Percentiles rank a stretch among this genome's conserved stretches.
Conservation (phyloP, 176 grass and related monocot genomes). For the Stipa capillata region DNA sequence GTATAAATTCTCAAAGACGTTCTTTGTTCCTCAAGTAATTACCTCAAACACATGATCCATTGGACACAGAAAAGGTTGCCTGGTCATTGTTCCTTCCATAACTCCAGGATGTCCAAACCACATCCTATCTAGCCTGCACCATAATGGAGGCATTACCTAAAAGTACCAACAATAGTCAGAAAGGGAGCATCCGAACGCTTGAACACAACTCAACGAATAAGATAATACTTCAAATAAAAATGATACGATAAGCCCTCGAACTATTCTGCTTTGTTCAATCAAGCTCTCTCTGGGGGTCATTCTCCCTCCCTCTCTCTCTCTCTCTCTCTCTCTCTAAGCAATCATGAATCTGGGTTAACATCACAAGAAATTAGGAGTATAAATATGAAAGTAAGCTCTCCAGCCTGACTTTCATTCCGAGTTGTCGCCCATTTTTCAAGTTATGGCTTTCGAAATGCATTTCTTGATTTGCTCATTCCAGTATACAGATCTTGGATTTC, state of each 20-base stretch:
- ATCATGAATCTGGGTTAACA: too few species aligned
- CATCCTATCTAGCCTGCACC: constrained; percentile 97
- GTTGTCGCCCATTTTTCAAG: too few species aligned
- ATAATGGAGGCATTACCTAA: constrained; percentile 99
- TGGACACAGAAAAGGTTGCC: constrained; percentile 95
- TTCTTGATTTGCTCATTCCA: too few species aligned
- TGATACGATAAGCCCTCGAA: background rate
- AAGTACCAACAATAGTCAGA: constrained; percentile 39
- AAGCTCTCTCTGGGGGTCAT: background rate
- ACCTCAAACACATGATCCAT: constrained; percentile 99
- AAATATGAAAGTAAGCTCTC: too few species aligned
- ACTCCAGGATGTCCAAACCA: constrained; percentile 98
- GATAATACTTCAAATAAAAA: background rate
- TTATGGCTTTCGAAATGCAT: too few species aligned
- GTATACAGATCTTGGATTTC: too few species aligned
- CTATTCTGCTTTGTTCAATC: background rate
- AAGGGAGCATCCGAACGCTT: constrained; percentile 1
- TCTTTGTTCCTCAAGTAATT: background rate
- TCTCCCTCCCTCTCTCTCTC: too few species aligned
- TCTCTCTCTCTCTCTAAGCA: too few species aligned
- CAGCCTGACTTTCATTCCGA: too few species aligned
- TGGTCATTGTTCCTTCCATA: constrained; percentile 84
- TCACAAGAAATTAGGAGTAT: too few species aligned
- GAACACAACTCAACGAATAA: background rate
- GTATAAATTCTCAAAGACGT: background rate